Evolutionary conservation across 1,139 yeast genomes (phyloP).

Genomic region (Scheffersomyces lignicola): DNA sequence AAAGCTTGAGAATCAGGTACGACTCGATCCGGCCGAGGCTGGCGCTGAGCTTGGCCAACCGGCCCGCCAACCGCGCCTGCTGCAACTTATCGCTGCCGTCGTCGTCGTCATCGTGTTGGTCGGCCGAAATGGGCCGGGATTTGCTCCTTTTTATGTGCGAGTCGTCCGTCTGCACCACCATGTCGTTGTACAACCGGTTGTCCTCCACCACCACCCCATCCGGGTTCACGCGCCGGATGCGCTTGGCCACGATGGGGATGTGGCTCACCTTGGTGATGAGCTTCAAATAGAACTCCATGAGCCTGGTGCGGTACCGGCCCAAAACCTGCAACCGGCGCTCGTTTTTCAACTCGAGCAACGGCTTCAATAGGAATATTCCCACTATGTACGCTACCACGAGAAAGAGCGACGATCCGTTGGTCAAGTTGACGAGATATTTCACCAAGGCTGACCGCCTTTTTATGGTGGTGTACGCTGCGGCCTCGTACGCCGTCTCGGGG

Average conservation of each 20-base stretch:
- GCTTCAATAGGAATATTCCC: slow-evolving; percentile 35
- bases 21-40: slow-evolving; percentile 27
- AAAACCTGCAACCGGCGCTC: slow-evolving; percentile 35
- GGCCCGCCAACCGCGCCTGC: background rate
- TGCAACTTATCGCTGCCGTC: slow-evolving; percentile 17
- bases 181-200: slow-evolving; percentile 38
- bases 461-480: slow-evolving; percentile 21
- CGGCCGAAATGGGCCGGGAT: slow-evolving; percentile 8
- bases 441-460: slow-evolving; percentile 28
- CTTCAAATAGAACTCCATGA: slow-evolving; percentile 39
- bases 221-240: slow-evolving; percentile 19
- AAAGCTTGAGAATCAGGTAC: slow-evolving; percentile 32
- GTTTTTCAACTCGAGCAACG: slow-evolving; percentile 34
- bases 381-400: slow-evolving; percentile 31
- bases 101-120: slow-evolving; percentile 21
- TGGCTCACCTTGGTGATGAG: slow-evolving; percentile 35
- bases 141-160: slow-evolving; percentile 18
- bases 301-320: slow-evolving; percentile 31
- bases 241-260: slow-evolving; percentile 43
- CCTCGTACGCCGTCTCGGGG: slow-evolving; percentile 45
- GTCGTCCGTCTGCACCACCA: slow-evolving; percentile 38
- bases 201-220: slow-evolving; percentile 17
- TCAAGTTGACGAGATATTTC: slow-evolving; percentile 30
- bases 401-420: slow-evolving; percentile 37
- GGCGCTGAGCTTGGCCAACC: background rate